phyloP scores from a whole-genome alignment of 306 rosid species.

The Luffa aegyptiaca region DNA sequence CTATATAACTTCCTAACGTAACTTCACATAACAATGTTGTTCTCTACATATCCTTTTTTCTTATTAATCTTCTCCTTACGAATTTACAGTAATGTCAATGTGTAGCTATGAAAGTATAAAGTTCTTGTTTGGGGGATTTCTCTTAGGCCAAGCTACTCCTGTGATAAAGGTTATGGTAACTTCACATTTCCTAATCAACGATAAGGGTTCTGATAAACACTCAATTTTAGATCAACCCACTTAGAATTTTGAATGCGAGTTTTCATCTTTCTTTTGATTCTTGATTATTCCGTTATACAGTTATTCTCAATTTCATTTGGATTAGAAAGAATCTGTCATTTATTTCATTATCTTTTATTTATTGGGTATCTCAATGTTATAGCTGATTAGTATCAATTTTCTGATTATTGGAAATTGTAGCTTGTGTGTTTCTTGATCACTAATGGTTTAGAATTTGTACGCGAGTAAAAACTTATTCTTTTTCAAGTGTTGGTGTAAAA shows the following conservation, averaged over 20 bases:
- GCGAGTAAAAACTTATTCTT: background rate
- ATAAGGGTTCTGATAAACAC: background rate
- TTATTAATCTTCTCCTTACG: too few relatives aligned
- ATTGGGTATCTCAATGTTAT: background rate
- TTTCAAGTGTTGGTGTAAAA: background rate
- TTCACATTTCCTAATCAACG: background rate
- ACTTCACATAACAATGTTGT: too few relatives aligned
- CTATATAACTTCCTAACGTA: too few relatives aligned
- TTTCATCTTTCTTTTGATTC: background rate
- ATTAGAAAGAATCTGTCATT: background rate
- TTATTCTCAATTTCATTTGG: background rate
- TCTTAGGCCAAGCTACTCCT: too few relatives aligned
- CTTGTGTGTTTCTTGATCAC: background rate
- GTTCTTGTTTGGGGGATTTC: too few relatives aligned
- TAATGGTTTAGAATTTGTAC: background rate
- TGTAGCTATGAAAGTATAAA: too few relatives aligned
- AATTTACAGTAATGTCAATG: too few relatives aligned
- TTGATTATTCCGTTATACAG: background rate
- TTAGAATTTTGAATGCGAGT: background rate
- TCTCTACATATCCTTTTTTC: too few relatives aligned
- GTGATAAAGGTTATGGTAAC: too few relatives aligned
- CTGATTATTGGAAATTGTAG: background rate
- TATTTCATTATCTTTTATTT: background rate
- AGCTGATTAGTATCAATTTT: background rate
- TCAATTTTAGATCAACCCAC: background rate